Evolutionary conservation across 192 early-diverging fungal genomes (phyloP).

Genomic region (Gonapodya prolifera): DNA sequence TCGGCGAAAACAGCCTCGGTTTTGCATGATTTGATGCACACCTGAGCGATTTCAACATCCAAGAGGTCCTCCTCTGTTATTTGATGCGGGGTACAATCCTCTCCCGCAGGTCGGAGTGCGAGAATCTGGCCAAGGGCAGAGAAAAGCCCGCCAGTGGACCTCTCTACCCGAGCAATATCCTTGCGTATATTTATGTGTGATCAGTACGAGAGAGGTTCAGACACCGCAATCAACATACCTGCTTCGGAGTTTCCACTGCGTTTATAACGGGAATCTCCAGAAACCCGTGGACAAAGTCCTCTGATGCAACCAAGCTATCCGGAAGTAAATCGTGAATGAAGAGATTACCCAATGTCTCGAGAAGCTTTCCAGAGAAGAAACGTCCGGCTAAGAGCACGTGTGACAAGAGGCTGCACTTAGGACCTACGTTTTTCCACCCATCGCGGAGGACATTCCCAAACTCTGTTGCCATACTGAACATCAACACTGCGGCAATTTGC

Average conservation of each 20-base stretch:
- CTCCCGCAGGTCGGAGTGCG: conserved; percentile 36
- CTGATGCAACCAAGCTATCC: conserved; percentile 44
- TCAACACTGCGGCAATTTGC: conserved; percentile 81
- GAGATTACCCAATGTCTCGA: conserved; percentile 60
- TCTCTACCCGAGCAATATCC: too few species aligned
- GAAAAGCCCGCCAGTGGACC: conserved; percentile 56
- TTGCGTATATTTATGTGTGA: too few species aligned
- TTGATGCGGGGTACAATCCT: conserved; percentile 40
- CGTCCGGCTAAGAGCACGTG: neutral
- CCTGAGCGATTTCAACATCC: conserved; percentile 42
- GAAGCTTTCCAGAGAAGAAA: conserved; percentile 32
- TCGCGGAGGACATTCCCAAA: conserved; percentile 51
- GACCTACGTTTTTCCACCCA: conserved; percentile 57
- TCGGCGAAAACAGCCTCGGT: conserved; percentile 62
- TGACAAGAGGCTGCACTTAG: neutral
- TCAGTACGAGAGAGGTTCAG: conserved; percentile 33
- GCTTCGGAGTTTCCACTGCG: conserved; percentile 34
- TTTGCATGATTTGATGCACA: conserved; percentile 56
- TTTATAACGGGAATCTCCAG: conserved; percentile 61
- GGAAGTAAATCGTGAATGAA: conserved; percentile 68
- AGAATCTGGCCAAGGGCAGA: conserved; percentile 68
- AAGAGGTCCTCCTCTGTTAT: conserved; percentile 60
- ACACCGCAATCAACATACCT: conserved; percentile 17
- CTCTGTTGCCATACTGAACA: conserved; percentile 61
- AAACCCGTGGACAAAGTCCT: conserved; percentile 59